Percentiles rank a stretch among this genome's conserved stretches.
Conservation (phyloP, 169 alveolate species). For the Eimeria sp. region DNA sequence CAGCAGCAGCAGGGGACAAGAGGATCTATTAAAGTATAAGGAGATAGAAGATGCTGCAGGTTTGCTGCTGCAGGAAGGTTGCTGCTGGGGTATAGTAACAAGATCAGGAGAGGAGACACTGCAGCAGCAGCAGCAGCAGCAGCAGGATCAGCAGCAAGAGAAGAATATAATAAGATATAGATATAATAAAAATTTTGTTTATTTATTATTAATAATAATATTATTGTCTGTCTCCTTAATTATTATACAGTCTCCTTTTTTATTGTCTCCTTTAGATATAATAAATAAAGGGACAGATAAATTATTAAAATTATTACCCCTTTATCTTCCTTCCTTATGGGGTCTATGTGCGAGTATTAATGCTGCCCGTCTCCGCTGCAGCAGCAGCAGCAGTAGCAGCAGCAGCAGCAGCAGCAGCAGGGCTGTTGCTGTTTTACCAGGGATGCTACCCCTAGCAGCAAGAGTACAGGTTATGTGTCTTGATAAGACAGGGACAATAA, state of each 20-base stretch:
- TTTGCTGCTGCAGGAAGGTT: neutral
- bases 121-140: slow-evolving; percentile 68
- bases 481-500: slow-evolving; percentile 79
- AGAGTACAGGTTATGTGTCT: slow-evolving; percentile 37
- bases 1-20: neutral
- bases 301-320: slow-evolving; percentile 40
- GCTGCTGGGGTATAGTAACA: slow-evolving; percentile 73
- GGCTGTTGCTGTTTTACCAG: slow-evolving; percentile 42
- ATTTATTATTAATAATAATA: neutral
- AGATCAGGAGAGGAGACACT: slow-evolving; percentile 26
- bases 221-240: neutral
- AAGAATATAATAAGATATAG: neutral
- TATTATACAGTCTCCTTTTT: slow-evolving; percentile 16
- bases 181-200: neutral
- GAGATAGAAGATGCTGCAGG: neutral
- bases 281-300: slow-evolving; percentile 24
- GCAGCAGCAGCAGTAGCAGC: slow-evolving; percentile 24
- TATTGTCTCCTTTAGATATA: neutral
- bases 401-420: slow-evolving; percentile 1
- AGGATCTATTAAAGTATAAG: neutral
- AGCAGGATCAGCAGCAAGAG: neutral
- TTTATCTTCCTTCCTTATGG: slow-evolving; percentile 67
- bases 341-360: slow-evolving; percentile 17
- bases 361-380: neutral
- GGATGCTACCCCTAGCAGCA: slow-evolving; percentile 73